Evolutionary conservation across 345 rosid species (phyloP).

Genomic region (Nephelium lappaceum): DNA sequence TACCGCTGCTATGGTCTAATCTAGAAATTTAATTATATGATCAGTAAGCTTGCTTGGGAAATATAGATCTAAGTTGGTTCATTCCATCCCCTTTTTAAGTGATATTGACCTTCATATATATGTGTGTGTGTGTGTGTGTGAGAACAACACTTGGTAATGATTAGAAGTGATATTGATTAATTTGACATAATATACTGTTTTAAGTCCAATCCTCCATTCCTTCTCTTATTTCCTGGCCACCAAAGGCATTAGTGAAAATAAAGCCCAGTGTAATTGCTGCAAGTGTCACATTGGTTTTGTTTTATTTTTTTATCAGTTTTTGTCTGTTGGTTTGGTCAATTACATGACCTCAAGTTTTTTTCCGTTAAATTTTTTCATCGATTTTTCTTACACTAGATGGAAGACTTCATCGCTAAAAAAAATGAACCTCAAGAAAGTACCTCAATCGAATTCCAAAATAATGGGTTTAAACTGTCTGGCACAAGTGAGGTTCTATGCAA

Average conservation of each 20-base stretch:
- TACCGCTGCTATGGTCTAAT: background rate
- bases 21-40: background rate
- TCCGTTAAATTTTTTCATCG: slow-evolving; percentile 1
- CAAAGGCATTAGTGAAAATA: background rate
- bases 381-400: slow-evolving; percentile 54
- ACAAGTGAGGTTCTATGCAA: slow-evolving; percentile 55
- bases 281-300: background rate
- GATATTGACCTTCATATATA: background rate
- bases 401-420: slow-evolving; percentile 64
- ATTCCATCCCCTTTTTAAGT: background rate
- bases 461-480: slow-evolving; percentile 27
- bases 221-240: too few species aligned
- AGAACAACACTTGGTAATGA: too few species aligned
- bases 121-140: too few species aligned
- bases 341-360: background rate
- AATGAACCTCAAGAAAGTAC: slow-evolving; percentile 43
- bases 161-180: background rate
- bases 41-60: background rate
- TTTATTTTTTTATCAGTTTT: background rate
- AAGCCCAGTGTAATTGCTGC: background rate
- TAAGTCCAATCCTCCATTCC: too few species aligned
- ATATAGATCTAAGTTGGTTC: background rate
- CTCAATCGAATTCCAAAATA: slow-evolving; percentile 30
- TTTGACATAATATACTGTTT: background rate
- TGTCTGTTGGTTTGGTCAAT: background rate